Conservation (phyloP, 2,329 filamentous ascomycete genomes). For the Colletotrichum costaricense region DNA sequence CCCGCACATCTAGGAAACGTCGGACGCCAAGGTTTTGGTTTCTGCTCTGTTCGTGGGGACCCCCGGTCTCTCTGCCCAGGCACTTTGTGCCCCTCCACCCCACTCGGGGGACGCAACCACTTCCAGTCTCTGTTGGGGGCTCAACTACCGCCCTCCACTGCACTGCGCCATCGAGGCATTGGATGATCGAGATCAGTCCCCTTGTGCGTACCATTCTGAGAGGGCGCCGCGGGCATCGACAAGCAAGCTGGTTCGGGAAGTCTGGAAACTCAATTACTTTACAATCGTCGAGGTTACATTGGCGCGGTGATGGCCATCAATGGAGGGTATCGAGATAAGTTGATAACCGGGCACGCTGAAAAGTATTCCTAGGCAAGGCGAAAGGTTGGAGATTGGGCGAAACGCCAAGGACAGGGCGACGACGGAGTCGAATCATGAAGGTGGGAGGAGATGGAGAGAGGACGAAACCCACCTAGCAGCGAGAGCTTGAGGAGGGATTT, state of each 20-base stretch:
- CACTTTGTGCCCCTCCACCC: neutral
- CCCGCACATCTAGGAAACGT: conserved; percentile 4
- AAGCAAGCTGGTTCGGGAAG: neutral
- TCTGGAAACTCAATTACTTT: neutral
- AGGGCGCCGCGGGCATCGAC: neutral
- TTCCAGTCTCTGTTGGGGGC: neutral
- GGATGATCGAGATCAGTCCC: conserved; percentile 23
- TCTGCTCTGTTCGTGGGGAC: conserved; percentile 15
- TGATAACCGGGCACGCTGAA: neutral
- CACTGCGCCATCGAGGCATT: conserved; percentile 4
- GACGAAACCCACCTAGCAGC: neutral
- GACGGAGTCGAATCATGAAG: neutral
- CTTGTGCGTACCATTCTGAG: neutral
- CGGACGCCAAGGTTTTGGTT: conserved; percentile 32
- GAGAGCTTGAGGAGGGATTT: neutral
- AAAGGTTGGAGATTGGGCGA: neutral
- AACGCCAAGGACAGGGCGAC: neutral
- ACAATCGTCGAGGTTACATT: neutral
- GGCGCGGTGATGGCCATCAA: neutral
- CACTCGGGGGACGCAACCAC: conserved; percentile 7
- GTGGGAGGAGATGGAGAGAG: neutral
- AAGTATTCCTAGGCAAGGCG: neutral
- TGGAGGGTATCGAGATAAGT: neutral
- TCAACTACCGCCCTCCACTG: conserved; percentile 22
- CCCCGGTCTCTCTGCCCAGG: conserved; percentile 1